phyloP scores from a whole-genome alignment of 768 basidiomycete genomes.

The Suillus ampliporus region DNA sequence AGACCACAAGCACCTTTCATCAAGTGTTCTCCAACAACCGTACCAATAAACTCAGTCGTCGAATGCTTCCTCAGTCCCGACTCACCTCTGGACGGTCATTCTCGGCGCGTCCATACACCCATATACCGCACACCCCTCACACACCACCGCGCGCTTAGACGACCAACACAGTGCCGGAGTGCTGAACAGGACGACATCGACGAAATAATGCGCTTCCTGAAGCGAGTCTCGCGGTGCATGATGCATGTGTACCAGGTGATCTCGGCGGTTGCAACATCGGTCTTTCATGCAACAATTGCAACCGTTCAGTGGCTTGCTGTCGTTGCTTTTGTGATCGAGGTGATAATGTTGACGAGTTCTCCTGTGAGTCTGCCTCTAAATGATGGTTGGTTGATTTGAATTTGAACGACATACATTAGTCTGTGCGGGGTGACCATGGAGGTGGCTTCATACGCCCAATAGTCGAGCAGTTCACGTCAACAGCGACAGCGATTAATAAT shows the following conservation, averaged over 20 bases:
- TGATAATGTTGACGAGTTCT: background rate
- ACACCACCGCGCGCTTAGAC: background rate
- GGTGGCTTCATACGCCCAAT: constrained; percentile 7
- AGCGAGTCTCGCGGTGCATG: constrained; percentile 39
- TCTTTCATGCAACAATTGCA: background rate
- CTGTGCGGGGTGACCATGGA: background rate
- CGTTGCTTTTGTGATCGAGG: constrained; percentile 6
- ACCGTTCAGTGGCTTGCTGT: constrained; percentile 11
- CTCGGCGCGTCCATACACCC: background rate
- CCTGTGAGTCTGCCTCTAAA: background rate
- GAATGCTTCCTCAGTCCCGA: background rate
- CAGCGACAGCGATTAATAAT: background rate
- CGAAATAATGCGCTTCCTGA: constrained; percentile 58
- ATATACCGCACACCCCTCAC: background rate
- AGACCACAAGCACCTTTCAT: background rate
- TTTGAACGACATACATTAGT: background rate
- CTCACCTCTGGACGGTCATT: background rate
- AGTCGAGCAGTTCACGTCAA: constrained; percentile 5
- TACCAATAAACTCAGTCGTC: background rate
- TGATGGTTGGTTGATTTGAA: too few relatives aligned
- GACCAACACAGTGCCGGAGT: background rate
- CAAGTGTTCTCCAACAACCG: background rate
- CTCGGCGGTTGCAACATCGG: background rate
- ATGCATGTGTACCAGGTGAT: background rate
- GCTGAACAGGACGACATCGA: constrained; percentile 12